Conservation (phyloP, 2,329 filamentous ascomycete genomes). For the Botrytis elliptica region DNA sequence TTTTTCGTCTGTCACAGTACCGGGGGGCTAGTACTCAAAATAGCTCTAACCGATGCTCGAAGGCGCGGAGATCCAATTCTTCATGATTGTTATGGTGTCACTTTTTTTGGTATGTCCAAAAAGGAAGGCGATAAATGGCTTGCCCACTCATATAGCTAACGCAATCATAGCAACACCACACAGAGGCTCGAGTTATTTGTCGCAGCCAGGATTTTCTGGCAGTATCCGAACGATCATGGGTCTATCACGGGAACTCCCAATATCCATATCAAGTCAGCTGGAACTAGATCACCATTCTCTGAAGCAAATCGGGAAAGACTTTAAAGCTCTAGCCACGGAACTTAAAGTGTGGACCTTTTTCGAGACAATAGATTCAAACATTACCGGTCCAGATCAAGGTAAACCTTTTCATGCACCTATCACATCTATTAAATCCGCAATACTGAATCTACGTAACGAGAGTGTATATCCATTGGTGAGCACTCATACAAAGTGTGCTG, state of each 20-base stretch:
- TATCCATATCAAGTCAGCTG: conserved; percentile 1
- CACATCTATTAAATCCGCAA: conserved; percentile 23
- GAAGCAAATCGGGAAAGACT: conserved; percentile 13
- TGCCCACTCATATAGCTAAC: background rate
- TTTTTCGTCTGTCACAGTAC: background rate
- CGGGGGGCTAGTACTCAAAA: background rate
- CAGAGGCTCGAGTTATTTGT: background rate
- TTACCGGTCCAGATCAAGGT: conserved; percentile 9
- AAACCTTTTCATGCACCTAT: conserved; percentile 24
- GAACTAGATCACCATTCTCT: conserved; percentile 17
- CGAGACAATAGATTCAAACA: conserved; percentile 22
- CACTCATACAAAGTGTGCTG: conserved; percentile 16
- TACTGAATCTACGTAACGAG: conserved; percentile 23
- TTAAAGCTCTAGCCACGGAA: conserved; percentile 22
- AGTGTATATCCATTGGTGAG: conserved; percentile 21
- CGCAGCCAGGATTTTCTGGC: background rate
- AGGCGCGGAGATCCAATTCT: background rate
- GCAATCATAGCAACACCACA: background rate
- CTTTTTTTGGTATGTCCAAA: background rate
- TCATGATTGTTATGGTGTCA: background rate
- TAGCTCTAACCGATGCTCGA: background rate
- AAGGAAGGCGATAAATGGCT: background rate
- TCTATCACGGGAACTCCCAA: background rate
- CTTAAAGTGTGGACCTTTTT: conserved; percentile 22
- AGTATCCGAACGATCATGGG: background rate